These are phyloP conservation scores for Fomitiporia mediterranea DNA, from an alignment of 1,284 basidiomycete genomes.

Conservation along the genomic window DNA sequence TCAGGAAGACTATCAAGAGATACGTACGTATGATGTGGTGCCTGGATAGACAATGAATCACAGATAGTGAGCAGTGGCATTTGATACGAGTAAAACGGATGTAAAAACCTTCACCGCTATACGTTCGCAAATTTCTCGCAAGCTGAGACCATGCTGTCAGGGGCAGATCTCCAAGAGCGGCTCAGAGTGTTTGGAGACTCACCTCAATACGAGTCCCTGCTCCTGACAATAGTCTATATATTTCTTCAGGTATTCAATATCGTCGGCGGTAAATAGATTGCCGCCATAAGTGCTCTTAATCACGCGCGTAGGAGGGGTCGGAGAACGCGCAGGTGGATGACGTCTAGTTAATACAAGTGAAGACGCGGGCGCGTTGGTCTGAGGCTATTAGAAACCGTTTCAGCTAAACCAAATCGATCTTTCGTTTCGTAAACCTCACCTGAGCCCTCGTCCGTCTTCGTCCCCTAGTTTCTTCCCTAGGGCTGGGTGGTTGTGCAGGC, in stretches of 20 bases:
- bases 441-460: constrained; percentile 58
- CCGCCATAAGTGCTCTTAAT: constrained; percentile 83
- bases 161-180: not conserved
- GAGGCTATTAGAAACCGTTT: constrained; percentile 30
- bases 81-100: constrained; percentile 11
- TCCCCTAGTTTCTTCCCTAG: constrained; percentile 42
- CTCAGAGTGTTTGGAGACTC: constrained; percentile 5
- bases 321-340: constrained; percentile 67
- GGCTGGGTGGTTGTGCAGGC: not conserved
- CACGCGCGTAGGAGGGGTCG: constrained; percentile 73
- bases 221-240: constrained; percentile 85
- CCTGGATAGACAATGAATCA: constrained; percentile 36
- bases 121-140: constrained; percentile 78
- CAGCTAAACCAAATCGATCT: constrained; percentile 22
- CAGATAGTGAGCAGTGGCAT: not conserved
- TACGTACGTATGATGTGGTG: constrained; percentile 76
- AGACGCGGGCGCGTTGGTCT: constrained; percentile 55
- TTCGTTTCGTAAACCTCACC: too few species aligned
- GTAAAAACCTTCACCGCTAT: constrained; percentile 69
- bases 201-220: constrained; percentile 75
- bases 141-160: constrained; percentile 33
- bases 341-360: constrained; percentile 57
- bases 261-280: constrained; percentile 76
- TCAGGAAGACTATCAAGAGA: not conserved
- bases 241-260: constrained; percentile 71